Conservation (phyloP, 805 yeast genomes). For the Schwanniomyces occidentalis region DNA sequence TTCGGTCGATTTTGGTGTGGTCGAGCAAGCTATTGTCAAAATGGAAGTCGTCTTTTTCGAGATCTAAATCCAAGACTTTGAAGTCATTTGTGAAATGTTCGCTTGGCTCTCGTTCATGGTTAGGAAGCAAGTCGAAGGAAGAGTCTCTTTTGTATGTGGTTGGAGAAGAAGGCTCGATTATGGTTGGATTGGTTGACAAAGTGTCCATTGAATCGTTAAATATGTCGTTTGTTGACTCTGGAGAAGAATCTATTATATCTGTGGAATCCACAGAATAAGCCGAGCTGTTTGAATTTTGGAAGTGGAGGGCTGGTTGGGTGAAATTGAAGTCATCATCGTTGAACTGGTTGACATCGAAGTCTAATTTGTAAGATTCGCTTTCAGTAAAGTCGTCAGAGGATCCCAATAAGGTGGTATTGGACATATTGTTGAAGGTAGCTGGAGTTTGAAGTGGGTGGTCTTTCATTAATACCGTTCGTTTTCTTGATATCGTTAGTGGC, state of each 20-base stretch:
- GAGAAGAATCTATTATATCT: conserved; percentile 8
- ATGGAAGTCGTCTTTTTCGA: no score
- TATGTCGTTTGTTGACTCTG: conserved; percentile 10
- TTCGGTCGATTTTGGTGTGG: no score
- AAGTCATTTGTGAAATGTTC: no score
- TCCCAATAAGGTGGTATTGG: conserved; percentile 13
- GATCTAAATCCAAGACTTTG: no score
- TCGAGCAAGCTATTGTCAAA: no score
- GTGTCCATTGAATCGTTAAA: conserved; percentile 32
- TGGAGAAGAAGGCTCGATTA: conserved; percentile 10
- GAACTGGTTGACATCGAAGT: conserved; percentile 1
- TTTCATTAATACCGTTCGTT: conserved; percentile 2
- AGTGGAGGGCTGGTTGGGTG: neutral
- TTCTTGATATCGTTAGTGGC: conserved; percentile 10
- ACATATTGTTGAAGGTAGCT: conserved; percentile 6
- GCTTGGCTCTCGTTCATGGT: no score
- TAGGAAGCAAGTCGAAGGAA: no score
- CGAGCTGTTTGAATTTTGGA: neutral
- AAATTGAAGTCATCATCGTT: conserved; percentile 1
- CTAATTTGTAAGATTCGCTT: conserved; percentile 1
- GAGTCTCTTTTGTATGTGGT: conserved; percentile 1
- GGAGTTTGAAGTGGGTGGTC: conserved; percentile 4
- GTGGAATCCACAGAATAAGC: conserved; percentile 11
- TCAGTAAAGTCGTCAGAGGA: conserved; percentile 7
- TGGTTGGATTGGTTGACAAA: conserved; percentile 32